Conservation (phyloP, 768 basidiomycete genomes). For the Tricholoma sp. region DNA sequence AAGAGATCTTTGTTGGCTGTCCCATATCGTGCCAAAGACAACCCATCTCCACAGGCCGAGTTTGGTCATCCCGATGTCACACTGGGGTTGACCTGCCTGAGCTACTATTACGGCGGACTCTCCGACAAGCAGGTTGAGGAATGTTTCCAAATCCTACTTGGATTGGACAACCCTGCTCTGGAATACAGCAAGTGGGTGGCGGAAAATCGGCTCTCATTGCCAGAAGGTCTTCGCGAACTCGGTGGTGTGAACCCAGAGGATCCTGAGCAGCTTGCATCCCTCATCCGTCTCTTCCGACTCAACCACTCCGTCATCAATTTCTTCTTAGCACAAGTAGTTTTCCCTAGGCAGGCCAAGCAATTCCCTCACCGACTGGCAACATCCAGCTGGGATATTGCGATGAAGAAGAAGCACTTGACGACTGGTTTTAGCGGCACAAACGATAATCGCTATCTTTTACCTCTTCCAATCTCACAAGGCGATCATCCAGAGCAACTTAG, state of each 20-base stretch:
- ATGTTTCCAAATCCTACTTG: constrained; percentile 34
- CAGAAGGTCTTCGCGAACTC: constrained; percentile 22
- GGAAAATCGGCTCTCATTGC: constrained; percentile 17
- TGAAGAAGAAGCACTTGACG: constrained; percentile 27
- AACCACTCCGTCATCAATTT: constrained; percentile 41
- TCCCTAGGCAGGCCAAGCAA: constrained; percentile 45
- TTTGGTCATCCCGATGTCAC: constrained; percentile 51
- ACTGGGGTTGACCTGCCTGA: constrained; percentile 39
- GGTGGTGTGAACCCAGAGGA: constrained; percentile 40
- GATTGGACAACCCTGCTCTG: constrained; percentile 32
- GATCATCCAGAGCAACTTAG: constrained; percentile 33
- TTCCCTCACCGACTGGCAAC: constrained; percentile 44
- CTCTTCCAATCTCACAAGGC: constrained; percentile 28
- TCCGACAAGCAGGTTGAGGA: constrained; percentile 28
- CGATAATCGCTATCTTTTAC: constrained; percentile 36
- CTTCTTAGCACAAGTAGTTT: constrained; percentile 40
- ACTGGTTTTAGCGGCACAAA: constrained; percentile 58
- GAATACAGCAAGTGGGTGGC: constrained; percentile 29
- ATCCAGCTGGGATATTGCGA: constrained; percentile 50
- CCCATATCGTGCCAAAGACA: constrained; percentile 49
- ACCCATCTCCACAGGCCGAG: constrained; percentile 39
- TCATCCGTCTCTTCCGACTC: constrained; percentile 30
- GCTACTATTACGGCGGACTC: constrained; percentile 46
- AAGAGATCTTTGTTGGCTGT: constrained; percentile 42
- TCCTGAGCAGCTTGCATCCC: constrained; percentile 18